Percentiles rank a stretch among this genome's conserved stretches.
phyloP scores from a whole-genome alignment of 768 basidiomycete species.

The Cystofilobasidium ferigula region DNA sequence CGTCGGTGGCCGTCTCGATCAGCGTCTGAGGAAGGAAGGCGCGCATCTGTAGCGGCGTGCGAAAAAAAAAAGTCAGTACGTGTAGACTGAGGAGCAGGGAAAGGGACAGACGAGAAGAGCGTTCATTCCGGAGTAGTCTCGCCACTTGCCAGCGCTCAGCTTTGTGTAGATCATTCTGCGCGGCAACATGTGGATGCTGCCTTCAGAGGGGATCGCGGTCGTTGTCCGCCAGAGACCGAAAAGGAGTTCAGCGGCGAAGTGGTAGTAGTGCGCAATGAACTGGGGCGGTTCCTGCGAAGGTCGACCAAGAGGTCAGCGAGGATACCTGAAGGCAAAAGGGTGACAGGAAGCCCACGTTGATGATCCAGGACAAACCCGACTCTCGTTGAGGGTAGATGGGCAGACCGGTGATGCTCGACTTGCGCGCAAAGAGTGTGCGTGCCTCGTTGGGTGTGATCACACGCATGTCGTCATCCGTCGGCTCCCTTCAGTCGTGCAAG shows the following conservation, averaged over 20 bases:
- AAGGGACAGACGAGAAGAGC: constrained; percentile 3
- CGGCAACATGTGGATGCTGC: constrained; percentile 50
- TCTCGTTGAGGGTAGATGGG: constrained; percentile 60
- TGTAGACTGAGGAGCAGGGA: background rate
- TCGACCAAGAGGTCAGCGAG: background rate
- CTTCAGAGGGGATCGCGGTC: constrained; percentile 63
- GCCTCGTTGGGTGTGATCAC: constrained; percentile 63
- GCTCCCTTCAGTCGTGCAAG: constrained; percentile 43
- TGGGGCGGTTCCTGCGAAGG: constrained; percentile 54
- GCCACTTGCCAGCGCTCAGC: constrained; percentile 65
- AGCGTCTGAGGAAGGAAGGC: constrained; percentile 67
- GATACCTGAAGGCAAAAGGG: background rate
- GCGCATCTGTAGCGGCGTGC: constrained; percentile 58
- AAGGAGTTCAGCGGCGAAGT: constrained; percentile 55
- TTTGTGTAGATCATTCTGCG: constrained; percentile 67
- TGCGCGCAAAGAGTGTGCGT: constrained; percentile 46
- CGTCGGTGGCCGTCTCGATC: constrained; percentile 73
- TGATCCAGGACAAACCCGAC: constrained; percentile 69
- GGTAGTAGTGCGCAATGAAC: constrained; percentile 83
- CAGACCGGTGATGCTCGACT: constrained; percentile 8
- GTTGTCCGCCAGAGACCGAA: constrained; percentile 90
- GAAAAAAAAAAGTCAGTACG: background rate
- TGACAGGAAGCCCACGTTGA: constrained; percentile 42
- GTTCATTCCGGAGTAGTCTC: constrained; percentile 85
- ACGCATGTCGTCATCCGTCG: constrained; percentile 66